phyloP scores from a whole-genome alignment of 495 filamentous ascomycete genomes.

The Margaritispora aquatica region DNA sequence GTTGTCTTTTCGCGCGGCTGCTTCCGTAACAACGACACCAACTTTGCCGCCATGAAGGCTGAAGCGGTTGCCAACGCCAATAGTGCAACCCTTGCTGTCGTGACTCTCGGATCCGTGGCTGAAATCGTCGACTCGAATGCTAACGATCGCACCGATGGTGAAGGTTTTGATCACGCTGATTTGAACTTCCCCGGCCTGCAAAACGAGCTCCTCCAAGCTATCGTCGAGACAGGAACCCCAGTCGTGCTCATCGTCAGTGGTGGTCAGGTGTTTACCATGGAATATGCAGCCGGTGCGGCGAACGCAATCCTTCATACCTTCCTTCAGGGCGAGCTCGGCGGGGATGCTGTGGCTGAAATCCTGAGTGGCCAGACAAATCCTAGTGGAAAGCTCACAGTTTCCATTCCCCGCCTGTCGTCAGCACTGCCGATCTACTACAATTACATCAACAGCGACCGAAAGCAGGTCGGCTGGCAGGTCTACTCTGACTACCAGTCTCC shows the following conservation, averaged over 20 bases:
- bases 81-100: neutral
- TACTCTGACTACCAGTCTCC: neutral
- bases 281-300: neutral
- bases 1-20: neutral
- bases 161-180: neutral
- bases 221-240: neutral
- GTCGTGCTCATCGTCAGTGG: neutral
- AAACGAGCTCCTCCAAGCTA: neutral
- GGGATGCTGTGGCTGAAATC: neutral
- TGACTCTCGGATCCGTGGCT: neutral
- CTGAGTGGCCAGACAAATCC: neutral
- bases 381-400: neutral
- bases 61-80: neutral
- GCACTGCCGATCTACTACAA: neutral
- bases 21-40: neutral
- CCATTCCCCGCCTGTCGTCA: neutral
- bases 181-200: neutral
- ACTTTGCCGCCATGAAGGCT: neutral
- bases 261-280: neutral
- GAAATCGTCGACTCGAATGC: neutral
- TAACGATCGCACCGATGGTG: neutral
- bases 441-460: neutral
- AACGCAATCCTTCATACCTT: neutral
- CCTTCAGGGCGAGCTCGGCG: neutral
- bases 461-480: neutral